Conservation (phyloP, 352 stramenopile genomes). For the Lagenidium giganteum region DNA sequence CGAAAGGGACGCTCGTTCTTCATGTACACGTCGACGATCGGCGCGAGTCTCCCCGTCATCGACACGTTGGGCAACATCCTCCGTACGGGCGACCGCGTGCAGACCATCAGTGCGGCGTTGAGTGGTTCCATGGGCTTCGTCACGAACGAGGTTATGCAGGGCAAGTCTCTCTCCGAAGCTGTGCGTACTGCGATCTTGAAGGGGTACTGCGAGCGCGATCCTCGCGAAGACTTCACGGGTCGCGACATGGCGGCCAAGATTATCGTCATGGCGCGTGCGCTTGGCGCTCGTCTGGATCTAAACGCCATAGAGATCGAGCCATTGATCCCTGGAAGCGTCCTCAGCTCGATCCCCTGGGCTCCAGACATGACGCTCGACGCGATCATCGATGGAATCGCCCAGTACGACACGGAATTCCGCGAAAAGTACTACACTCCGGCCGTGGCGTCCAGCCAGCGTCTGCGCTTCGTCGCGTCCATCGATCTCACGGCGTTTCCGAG, state of each 20-base stretch:
- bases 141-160: conserved; percentile 72
- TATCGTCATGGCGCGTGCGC: conserved; percentile 53
- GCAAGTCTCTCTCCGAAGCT: conserved; percentile 48
- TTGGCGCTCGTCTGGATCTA: conserved; percentile 44
- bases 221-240: conserved; percentile 62
- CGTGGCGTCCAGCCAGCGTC: conserved; percentile 33
- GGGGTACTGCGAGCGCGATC: conserved; percentile 67
- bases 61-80: conserved; percentile 75
- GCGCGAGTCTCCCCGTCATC: conserved; percentile 60
- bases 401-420: conserved; percentile 51
- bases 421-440: conserved; percentile 45
- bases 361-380: conserved; percentile 37
- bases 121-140: conserved; percentile 74
- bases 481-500: conserved; percentile 41
- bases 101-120: conserved; percentile 48
- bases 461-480: conserved; percentile 70
- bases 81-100: conserved; percentile 60
- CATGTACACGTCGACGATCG: conserved; percentile 80
- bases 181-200: conserved; percentile 38
- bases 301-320: conserved; percentile 42
- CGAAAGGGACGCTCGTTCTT: conserved; percentile 53
- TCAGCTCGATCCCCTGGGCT: conserved; percentile 43
- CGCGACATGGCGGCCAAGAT: conserved; percentile 68
- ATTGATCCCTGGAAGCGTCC: conserved; percentile 35
- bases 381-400: conserved; percentile 39